Percentiles rank a stretch among this genome's conserved stretches.
Evolutionary conservation across 768 basidiomycete species (phyloP).

Genomic region (Mycena maculata): DNA sequence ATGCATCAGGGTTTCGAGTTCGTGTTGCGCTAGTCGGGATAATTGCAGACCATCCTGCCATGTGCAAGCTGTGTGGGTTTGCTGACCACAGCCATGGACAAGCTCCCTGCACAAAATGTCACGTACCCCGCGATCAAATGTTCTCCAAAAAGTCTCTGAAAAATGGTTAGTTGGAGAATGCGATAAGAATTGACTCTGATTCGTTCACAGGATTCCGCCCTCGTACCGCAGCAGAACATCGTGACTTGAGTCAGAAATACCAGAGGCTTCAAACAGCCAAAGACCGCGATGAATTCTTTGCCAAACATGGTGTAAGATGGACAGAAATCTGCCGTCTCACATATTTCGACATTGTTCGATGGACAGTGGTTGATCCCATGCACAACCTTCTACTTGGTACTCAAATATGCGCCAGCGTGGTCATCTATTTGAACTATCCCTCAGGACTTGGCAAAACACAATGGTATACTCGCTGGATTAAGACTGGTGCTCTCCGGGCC

Average conservation of each 20-base stretch:
- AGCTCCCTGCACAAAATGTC: constrained; percentile 41
- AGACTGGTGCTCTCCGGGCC: constrained; percentile 17
- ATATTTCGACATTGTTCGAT: constrained; percentile 1
- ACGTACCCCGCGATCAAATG: background rate
- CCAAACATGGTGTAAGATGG: background rate
- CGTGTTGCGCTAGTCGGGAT: constrained; percentile 33
- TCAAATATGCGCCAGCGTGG: background rate
- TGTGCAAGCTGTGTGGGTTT: constrained; percentile 41
- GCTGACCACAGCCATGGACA: constrained; percentile 39
- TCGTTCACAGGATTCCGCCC: background rate
- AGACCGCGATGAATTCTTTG: background rate
- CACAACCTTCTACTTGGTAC: constrained; percentile 2
- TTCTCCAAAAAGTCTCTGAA: background rate
- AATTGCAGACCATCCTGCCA: constrained; percentile 45
- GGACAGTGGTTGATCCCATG: background rate
- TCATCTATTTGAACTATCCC: background rate
- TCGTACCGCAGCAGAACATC: background rate
- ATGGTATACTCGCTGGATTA: constrained; percentile 41
- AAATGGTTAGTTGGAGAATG: background rate
- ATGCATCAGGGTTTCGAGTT: background rate
- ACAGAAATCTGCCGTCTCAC: background rate
- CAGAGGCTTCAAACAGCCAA: background rate
- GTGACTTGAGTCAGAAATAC: background rate
- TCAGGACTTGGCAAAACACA: constrained; percentile 41
- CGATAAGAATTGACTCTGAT: too few species aligned